Percentiles rank a stretch among this genome's conserved stretches.
Evolutionary conservation across 441 rosid species (phyloP).

Genomic region (Populus hybrid): DNA sequence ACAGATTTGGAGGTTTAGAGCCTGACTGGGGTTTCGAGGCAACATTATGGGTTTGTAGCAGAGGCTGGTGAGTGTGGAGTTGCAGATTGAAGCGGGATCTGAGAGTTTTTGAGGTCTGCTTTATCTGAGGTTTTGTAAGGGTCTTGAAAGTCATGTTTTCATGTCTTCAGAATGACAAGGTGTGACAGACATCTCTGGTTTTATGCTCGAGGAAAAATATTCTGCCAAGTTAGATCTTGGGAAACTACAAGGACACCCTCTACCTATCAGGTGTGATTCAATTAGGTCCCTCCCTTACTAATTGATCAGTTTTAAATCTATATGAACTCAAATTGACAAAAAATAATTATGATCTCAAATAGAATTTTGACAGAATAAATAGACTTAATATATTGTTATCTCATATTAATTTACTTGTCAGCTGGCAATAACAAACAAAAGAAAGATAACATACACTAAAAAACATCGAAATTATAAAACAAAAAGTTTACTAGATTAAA

Average conservation of each 20-base stretch:
- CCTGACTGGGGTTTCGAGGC: no score
- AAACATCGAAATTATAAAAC: neutral
- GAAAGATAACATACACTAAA: neutral
- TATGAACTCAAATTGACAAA: neutral
- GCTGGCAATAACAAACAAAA: neutral
- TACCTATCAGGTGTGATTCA: neutral
- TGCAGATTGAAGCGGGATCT: conserved; percentile 10
- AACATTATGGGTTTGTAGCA: neutral
- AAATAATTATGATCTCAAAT: neutral
- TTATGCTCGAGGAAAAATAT: neutral
- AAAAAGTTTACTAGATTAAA: neutral
- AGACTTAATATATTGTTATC: no score
- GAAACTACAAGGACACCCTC: neutral
- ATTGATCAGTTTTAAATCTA: neutral
- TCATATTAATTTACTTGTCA: no score
- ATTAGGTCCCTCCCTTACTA: neutral
- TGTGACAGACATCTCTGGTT: neutral
- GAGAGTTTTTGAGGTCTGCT: conserved; percentile 7
- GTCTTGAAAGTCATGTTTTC: conserved; percentile 10
- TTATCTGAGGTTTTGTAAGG: conserved; percentile 20
- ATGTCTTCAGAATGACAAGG: neutral
- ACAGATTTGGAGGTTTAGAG: no score
- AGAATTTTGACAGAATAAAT: neutral
- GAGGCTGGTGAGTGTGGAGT: neutral
- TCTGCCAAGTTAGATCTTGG: neutral